phyloP scores from a whole-genome alignment of 306 rosid genomes.

The Hylodesmum podocarpum region DNA sequence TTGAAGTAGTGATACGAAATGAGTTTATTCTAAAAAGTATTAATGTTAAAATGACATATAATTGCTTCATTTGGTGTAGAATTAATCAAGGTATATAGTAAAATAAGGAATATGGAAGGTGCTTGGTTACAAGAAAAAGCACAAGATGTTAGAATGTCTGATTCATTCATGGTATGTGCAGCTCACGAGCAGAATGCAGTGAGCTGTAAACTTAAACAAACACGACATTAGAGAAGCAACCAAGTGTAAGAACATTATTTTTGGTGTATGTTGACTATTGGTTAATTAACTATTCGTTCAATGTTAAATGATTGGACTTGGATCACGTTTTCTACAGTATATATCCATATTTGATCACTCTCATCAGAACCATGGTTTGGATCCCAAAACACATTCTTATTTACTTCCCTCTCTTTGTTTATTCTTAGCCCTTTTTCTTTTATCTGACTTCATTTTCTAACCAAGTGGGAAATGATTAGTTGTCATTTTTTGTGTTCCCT shows the following conservation, averaged over 20 bases:
- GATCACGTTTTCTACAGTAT: not conserved
- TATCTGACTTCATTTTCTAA: not conserved
- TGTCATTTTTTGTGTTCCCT: not conserved
- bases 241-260: not conserved
- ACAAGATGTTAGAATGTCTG: constrained; percentile 15
- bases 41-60: not conserved
- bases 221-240: not conserved
- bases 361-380: not conserved
- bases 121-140: not conserved
- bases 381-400: constrained; percentile 24
- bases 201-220: constrained; percentile 7
- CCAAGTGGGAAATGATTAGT: constrained; percentile 22
- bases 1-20: not conserved
- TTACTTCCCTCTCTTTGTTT: not conserved
- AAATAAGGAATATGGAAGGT: not conserved
- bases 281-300: not conserved
- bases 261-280: constrained; percentile 1
- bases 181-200: constrained; percentile 6
- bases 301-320: constrained; percentile 5
- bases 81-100: not conserved
- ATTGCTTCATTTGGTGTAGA: not conserved
- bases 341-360: not conserved
- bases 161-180: not conserved
- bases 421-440: not conserved
- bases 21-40: not conserved